phyloP scores from a whole-genome alignment of 257 asterid species.

The Solanum chiquidenum region DNA sequence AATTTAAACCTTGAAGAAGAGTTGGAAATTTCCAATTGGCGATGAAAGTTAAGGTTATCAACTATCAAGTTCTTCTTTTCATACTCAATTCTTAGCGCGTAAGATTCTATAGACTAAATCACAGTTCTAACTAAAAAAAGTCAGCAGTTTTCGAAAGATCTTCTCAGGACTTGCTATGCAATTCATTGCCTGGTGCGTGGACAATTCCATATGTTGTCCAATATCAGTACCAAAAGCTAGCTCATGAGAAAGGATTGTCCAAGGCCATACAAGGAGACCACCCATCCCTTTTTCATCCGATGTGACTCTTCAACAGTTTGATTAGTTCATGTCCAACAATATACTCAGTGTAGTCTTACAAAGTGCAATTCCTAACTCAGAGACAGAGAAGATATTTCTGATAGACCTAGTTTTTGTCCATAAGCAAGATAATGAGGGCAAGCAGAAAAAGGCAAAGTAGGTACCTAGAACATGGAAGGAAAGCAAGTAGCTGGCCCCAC shows the following conservation, averaged over 20 bases:
- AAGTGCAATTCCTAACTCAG: no score
- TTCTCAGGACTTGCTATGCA: not conserved
- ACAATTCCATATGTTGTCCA: no score
- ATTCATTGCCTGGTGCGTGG: not conserved
- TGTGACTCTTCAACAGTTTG: no score
- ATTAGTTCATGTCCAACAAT: no score
- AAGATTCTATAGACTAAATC: not conserved
- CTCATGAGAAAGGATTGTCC: not conserved
- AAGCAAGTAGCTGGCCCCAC: no score
- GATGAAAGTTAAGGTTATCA: not conserved
- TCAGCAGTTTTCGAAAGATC: not conserved
- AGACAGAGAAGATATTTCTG: no score
- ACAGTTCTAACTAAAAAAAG: not conserved
- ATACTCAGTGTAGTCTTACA: no score
- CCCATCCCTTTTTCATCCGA: not conserved
- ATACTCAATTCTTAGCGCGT: not conserved
- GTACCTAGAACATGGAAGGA: no score
- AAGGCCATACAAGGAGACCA: not conserved
- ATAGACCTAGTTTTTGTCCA: no score
- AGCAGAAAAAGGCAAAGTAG: not conserved
- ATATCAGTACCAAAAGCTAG: not conserved
- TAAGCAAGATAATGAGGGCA: no score
- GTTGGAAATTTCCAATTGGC: not conserved
- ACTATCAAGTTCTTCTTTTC: no score
- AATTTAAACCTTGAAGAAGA: not conserved